Conservation (phyloP, 148 eudicot genomes). For the Rheum nobile region DNA sequence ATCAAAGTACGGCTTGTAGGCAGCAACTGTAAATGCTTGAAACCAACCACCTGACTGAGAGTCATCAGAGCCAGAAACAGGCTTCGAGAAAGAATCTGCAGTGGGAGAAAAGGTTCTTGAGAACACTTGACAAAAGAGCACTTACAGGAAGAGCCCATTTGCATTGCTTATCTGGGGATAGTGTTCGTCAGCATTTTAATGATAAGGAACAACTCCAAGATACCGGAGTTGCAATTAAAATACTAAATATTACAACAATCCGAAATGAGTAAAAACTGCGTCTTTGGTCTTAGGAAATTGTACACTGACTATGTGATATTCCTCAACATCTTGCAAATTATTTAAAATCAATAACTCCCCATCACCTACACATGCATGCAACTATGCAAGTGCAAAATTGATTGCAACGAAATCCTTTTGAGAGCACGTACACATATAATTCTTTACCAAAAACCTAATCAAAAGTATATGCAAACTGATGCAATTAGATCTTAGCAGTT, state of each 20-base stretch:
- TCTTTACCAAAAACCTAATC: neutral
- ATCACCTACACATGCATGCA: neutral
- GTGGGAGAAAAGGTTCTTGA: constrained; percentile 1
- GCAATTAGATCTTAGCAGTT: neutral
- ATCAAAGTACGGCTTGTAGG: constrained; percentile 84
- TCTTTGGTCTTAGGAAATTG: neutral
- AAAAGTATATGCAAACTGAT: neutral
- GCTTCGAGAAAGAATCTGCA: constrained; percentile 84
- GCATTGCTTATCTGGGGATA: neutral
- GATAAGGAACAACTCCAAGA: neutral
- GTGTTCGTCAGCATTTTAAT: neutral
- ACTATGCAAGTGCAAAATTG: neutral
- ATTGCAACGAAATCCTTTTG: neutral
- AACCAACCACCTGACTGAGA: constrained; percentile 81
- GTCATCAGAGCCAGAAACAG: constrained; percentile 51
- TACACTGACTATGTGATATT: neutral
- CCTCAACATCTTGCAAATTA: neutral
- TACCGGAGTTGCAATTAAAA: neutral
- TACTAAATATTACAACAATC: neutral
- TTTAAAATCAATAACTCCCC: neutral
- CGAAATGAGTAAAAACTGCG: too few species aligned
- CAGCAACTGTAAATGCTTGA: constrained; percentile 53
- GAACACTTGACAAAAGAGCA: neutral
- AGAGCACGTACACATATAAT: neutral
- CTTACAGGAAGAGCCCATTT: neutral